Base-by-base conservation (phyloP, 768 basidiomycete species). In the Rhizopogon salebrosus region DNA sequence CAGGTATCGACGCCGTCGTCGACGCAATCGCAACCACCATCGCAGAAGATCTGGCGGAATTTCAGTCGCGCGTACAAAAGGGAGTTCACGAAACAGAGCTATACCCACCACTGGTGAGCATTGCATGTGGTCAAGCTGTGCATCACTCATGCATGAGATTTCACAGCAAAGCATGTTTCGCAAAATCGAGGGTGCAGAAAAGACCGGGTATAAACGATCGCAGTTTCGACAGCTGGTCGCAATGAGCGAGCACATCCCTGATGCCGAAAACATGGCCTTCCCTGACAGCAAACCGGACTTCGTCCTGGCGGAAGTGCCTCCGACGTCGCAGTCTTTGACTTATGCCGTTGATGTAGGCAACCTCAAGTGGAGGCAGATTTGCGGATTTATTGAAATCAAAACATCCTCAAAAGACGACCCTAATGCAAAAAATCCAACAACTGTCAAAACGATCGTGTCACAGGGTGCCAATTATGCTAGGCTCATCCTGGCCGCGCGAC, bases 381-480 rank as follows among this genome's bases (percentile, higher is more conserved):
- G n/a, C n/a, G 36, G 36, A 7, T 37, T 37, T 18, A 37, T 37
- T 8, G 36, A 37, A 37, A n/a, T 37, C n/a, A 37, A 37, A 37
- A 6, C 36, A 3, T 7, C 6, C 4, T n/a, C 8, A 16, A 6
- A 9, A 3, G 13, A 18, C n/a, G 36, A n/a, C n/a, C 36, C 36
- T 6, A 37, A 37, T 9, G 8, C n/a, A 0, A 35, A 11, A 4
- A 1, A 16, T 6, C 4, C 36, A 3, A 18, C 16, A 8, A 3
- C 36, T 16, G n/a, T 37, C 6, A 37, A 8, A 37, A 16, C 43
- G 7, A 60, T 60, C 10, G 57, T 62, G 23, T 37, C 52, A 34
- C 62, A 64, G 51, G 52, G 54, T 37, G 63, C 64, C 5, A 60
- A 66, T 46, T 64, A 68, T 39, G 66, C 64, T 6, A 60, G 65